Evolutionary conservation across 1,139 yeast genomes (phyloP).

Genomic region (Hemisphaericaspora subhashii): DNA sequence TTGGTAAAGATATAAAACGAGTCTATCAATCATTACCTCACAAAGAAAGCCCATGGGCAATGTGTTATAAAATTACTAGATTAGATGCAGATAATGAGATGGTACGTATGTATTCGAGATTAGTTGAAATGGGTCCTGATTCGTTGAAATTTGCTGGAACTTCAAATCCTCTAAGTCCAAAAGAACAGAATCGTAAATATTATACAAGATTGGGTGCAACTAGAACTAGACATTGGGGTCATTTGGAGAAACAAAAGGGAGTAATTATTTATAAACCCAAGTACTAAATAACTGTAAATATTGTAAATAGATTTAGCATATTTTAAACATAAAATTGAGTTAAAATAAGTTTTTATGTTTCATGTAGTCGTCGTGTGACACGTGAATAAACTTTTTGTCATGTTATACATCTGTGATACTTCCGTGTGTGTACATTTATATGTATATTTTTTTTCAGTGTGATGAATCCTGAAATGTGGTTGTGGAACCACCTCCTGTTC

Average conservation of each 20-base stretch:
- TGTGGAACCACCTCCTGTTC: conserved; percentile 1
- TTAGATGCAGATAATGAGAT: background rate
- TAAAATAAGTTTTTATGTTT: too few species aligned
- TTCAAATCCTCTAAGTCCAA: background rate
- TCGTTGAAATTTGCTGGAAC: conserved; percentile 2
- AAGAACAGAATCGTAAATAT: conserved; percentile 3
- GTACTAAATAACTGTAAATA: background rate
- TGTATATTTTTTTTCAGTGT: too few species aligned
- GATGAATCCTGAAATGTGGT: background rate
- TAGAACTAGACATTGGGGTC: conserved; percentile 9
- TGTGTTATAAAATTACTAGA: conserved; percentile 8
- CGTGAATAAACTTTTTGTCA: too few species aligned
- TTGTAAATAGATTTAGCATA: background rate
- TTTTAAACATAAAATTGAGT: background rate
- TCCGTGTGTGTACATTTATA: too few species aligned
- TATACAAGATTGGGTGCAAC: conserved; percentile 10
- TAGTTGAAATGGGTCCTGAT: conserved; percentile 2
- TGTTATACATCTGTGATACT: too few species aligned
- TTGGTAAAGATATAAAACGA: background rate
- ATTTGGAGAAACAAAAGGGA: conserved; percentile 4
- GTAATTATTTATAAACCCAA: conserved; percentile 12
- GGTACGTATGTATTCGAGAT: conserved; percentile 5
- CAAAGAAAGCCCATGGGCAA: conserved; percentile 6
- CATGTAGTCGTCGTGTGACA: too few species aligned
- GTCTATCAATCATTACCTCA: background rate